Percentiles rank a stretch among this genome's conserved stretches.
Evolutionary conservation across 768 basidiomycete species (phyloP).

Genomic region (Calocera cornea): DNA sequence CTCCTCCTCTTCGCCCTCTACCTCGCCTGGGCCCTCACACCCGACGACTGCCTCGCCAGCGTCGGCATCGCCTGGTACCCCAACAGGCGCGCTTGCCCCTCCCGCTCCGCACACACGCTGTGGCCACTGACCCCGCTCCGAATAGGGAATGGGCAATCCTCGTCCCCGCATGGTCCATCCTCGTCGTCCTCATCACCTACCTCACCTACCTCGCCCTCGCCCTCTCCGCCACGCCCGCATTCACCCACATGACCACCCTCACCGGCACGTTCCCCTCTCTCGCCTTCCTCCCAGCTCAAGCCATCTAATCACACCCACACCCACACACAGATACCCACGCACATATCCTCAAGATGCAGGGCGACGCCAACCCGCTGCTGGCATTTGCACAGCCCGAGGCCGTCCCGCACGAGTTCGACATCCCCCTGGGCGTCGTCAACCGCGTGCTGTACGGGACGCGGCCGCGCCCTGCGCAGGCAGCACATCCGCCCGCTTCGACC

Average conservation of each 20-base stretch:
- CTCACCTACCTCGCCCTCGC: constrained; percentile 64
- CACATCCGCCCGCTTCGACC: too few relatives aligned
- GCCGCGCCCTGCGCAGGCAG: too few relatives aligned
- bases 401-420: constrained; percentile 60
- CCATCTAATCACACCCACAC: too few relatives aligned
- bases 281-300: not conserved
- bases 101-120: not conserved
- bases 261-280: constrained; percentile 36
- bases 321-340: constrained; percentile 39
- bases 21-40: constrained; percentile 67
- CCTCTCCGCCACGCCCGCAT: constrained; percentile 52
- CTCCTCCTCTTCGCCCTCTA: constrained; percentile 55
- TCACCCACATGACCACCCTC: constrained; percentile 52
- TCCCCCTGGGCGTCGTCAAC: constrained; percentile 71
- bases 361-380: constrained; percentile 33
- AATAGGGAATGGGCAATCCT: constrained; percentile 74
- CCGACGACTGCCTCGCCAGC: constrained; percentile 51
- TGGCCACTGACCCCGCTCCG: not conserved
- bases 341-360: constrained; percentile 29
- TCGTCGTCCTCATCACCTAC: constrained; percentile 62
- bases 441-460: constrained; percentile 42
- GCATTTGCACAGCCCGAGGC: constrained; percentile 34
- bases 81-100: constrained; percentile 42
- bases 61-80: constrained; percentile 76
- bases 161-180: constrained; percentile 61